Evolutionary conservation across 2,329 filamentous ascomycete genomes (phyloP).

Genomic region (Tolypocladium amazonense): DNA sequence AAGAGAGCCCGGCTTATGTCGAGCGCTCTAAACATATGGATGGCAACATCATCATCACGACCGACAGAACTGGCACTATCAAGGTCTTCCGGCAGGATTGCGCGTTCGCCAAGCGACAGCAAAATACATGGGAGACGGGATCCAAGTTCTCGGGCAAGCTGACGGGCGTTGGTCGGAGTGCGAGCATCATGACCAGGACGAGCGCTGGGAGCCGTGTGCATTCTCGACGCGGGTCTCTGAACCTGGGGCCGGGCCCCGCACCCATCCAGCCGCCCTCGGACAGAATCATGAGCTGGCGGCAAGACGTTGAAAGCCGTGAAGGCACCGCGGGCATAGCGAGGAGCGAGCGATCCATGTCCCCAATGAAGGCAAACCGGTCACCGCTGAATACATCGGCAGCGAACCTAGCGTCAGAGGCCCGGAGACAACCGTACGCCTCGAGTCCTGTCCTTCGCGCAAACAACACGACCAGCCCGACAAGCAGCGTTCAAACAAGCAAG

Average conservation of each 20-base stretch:
- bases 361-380: constrained; percentile 30
- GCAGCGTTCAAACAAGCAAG: constrained; percentile 17
- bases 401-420: constrained; percentile 34
- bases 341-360: constrained; percentile 47
- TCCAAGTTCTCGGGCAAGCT: constrained; percentile 67
- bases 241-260: constrained; percentile 15
- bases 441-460: constrained; percentile 13
- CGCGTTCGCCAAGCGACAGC: constrained; percentile 66
- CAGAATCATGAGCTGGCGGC: constrained; percentile 80
- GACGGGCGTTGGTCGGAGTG: constrained; percentile 45
- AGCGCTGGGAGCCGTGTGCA: constrained; percentile 37
- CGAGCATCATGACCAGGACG: constrained; percentile 43
- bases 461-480: constrained; percentile 27
- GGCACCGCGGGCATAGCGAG: constrained; percentile 28
- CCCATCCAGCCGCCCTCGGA: constrained; percentile 42
- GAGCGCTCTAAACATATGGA: constrained; percentile 64
- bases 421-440: constrained; percentile 29
- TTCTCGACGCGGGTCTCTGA: constrained; percentile 45
- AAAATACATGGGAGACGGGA: constrained; percentile 67
- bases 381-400: constrained; percentile 24
- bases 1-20: constrained; percentile 68
- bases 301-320: constrained; percentile 42
- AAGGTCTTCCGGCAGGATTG: constrained; percentile 96
- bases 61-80: constrained; percentile 78
- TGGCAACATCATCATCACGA: constrained; percentile 87